These are phyloP conservation scores for Sporisorium iseilematis-ciliati DNA, from an alignment of 1,284 basidiomycete species.

Conservation along the genomic window DNA sequence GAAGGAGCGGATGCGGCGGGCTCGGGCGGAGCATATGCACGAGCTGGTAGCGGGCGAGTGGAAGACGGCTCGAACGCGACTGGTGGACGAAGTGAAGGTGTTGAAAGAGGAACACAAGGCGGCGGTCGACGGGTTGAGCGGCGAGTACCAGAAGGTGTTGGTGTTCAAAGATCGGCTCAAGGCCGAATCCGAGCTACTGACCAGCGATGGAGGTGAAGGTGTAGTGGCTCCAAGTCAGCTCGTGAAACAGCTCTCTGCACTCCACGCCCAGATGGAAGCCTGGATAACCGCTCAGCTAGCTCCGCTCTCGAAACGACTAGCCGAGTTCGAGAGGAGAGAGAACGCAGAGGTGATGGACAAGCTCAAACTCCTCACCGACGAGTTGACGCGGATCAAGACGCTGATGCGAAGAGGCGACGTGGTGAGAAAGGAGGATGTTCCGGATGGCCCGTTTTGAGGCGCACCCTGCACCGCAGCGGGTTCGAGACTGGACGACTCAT, in stretches of 20 bases:
- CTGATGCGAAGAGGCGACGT: slow-evolving; percentile 37
- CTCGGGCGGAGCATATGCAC: slow-evolving; percentile 53
- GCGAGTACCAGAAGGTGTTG: slow-evolving; percentile 28
- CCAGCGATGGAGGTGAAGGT: neutral
- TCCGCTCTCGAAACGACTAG: slow-evolving; percentile 22
- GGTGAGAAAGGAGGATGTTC: slow-evolving; percentile 3
- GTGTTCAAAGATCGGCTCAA: slow-evolving; percentile 26
- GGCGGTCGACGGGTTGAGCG: slow-evolving; percentile 16
- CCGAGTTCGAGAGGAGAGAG: slow-evolving; percentile 24
- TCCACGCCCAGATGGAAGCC: slow-evolving; percentile 15
- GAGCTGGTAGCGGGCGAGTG: slow-evolving; percentile 50
- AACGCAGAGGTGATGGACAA: slow-evolving; percentile 14
- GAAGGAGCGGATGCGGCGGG: slow-evolving; percentile 49
- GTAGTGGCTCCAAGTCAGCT: slow-evolving; percentile 7
- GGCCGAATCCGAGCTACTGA: slow-evolving; percentile 9
- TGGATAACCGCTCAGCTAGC: slow-evolving; percentile 14
- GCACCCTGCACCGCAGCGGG: too few species aligned
- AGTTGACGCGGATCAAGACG: slow-evolving; percentile 41
- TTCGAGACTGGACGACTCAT: too few species aligned
- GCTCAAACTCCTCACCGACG: slow-evolving; percentile 29
- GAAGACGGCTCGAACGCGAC: slow-evolving; percentile 44
- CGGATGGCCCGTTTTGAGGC: slow-evolving; percentile 3
- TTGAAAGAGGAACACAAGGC: slow-evolving; percentile 19
- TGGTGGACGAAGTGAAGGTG: slow-evolving; percentile 48
- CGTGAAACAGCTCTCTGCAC: slow-evolving; percentile 1